Percentiles rank a stretch among this genome's conserved stretches.
phyloP scores from a whole-genome alignment of 192 early-diverging fungal species.

The Phlyctochytrium planicorne region DNA sequence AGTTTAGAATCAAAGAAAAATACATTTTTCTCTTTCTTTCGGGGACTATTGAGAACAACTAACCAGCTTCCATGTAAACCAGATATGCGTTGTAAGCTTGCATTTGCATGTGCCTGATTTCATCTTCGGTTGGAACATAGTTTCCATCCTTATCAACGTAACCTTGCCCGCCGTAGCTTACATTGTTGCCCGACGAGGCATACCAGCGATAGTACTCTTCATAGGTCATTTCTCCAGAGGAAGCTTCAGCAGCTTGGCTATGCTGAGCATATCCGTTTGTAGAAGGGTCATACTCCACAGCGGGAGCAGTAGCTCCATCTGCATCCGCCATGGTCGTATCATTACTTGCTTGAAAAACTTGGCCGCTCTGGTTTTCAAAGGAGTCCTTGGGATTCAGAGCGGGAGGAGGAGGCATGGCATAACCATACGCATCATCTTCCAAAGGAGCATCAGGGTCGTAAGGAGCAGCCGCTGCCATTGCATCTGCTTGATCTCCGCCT shows the following conservation, averaged over 20 bases:
- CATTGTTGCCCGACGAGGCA: not conserved
- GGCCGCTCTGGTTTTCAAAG: too few species aligned
- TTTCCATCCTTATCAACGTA: not conserved
- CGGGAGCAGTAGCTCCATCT: too few species aligned
- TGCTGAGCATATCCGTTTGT: too few species aligned
- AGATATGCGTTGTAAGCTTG: not conserved
- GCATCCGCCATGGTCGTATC: not conserved
- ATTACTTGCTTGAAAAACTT: too few species aligned
- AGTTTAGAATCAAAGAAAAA: not conserved
- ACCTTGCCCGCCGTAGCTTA: not conserved
- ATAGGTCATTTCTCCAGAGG: not conserved
- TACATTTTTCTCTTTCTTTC: not conserved
- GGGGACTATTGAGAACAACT: slow-evolving; percentile 4
- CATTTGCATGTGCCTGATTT: not conserved
- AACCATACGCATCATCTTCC: not conserved
- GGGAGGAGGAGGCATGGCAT: not conserved
- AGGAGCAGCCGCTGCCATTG: not conserved
- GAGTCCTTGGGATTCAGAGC: too few species aligned
- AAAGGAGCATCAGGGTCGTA: slow-evolving; percentile 1
- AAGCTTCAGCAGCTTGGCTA: not conserved
- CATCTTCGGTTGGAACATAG: slow-evolving; percentile 4
- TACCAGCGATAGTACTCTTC: slow-evolving; percentile 1
- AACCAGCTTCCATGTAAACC: not conserved
- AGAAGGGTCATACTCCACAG: too few species aligned
- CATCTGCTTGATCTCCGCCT: too few species aligned